Evolutionary conservation across 768 basidiomycete genomes (phyloP).

Genomic region (Podaxis mareebaensis): DNA sequence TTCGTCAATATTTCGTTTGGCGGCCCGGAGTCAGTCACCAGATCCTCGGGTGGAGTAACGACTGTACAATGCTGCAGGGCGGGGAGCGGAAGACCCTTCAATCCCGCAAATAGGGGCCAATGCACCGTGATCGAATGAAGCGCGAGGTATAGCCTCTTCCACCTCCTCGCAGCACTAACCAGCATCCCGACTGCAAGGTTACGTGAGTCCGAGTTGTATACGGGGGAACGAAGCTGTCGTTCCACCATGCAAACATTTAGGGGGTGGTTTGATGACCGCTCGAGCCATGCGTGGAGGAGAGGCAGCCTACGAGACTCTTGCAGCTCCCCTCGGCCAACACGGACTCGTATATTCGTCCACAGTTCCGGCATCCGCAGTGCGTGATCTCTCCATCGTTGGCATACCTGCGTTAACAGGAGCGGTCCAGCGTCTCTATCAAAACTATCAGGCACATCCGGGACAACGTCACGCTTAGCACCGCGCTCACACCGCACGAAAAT

Average conservation of each 20-base stretch:
- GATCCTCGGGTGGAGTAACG: slow-evolving; percentile 7
- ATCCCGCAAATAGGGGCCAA: slow-evolving; percentile 10
- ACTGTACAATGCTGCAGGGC: slow-evolving; percentile 10
- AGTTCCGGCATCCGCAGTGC: slow-evolving; percentile 14
- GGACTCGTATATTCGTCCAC: slow-evolving; percentile 15
- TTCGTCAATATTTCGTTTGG: slow-evolving; percentile 4
- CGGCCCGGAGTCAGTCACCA: neutral
- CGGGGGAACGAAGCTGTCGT: slow-evolving; percentile 8
- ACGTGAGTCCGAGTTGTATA: slow-evolving; percentile 12
- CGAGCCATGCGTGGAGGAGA: slow-evolving; percentile 13
- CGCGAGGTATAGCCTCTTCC: slow-evolving; percentile 11
- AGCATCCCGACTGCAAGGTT: slow-evolving; percentile 13
- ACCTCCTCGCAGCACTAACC: slow-evolving; percentile 2
- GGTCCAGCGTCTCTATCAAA: slow-evolving; percentile 15
- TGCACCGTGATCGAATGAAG: slow-evolving; percentile 9
- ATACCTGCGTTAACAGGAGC: slow-evolving; percentile 17
- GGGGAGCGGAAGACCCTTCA: slow-evolving; percentile 4
- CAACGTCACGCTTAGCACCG: slow-evolving; percentile 3
- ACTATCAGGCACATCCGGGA: slow-evolving; percentile 15
- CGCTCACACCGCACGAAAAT: slow-evolving; percentile 14
- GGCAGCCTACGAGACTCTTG: slow-evolving; percentile 14
- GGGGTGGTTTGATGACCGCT: slow-evolving; percentile 13
- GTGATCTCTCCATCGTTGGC: slow-evolving; percentile 16
- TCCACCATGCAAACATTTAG: slow-evolving; percentile 14
- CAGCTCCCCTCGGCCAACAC: slow-evolving; percentile 14